Evolutionary conservation across 129 eudicot species (phyloP).

Genomic region (Arctium minus): DNA sequence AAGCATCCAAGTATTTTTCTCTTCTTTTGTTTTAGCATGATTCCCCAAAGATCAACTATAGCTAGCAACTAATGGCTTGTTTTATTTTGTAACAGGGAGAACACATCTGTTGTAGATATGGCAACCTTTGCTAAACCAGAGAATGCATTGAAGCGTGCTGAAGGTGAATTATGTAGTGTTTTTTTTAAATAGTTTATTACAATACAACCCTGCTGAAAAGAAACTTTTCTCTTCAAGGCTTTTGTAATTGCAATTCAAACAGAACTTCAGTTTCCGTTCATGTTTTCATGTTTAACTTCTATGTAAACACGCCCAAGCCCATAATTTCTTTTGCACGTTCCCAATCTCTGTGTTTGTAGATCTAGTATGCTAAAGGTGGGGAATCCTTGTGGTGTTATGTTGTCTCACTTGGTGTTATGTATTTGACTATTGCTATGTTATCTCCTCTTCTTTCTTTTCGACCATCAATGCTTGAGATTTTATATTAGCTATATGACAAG

Average conservation of each 20-base stretch:
- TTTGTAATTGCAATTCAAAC: neutral
- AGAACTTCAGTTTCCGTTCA: neutral
- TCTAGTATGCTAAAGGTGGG: neutral
- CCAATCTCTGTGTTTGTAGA: neutral
- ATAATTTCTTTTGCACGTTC: neutral
- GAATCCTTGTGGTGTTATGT: neutral
- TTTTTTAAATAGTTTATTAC: neutral
- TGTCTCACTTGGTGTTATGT: neutral
- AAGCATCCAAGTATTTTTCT: neutral
- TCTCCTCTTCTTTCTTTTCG: neutral
- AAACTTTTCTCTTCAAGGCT: neutral
- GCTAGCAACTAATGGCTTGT: neutral
- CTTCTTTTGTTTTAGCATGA: neutral
- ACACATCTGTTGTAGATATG: neutral
- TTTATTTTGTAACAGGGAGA: neutral
- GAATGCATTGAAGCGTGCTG: constrained; percentile 21
- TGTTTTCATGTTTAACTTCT: neutral
- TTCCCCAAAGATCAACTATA: neutral
- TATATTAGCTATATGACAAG: neutral
- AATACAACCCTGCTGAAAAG: neutral
- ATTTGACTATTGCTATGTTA: neutral
- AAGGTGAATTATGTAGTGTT: constrained; percentile 3
- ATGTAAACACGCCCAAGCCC: neutral
- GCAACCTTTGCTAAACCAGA: constrained; percentile 19
- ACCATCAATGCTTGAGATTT: neutral